Percentiles rank a stretch among this genome's conserved stretches.
Evolutionary conservation across 148 eudicot genomes (phyloP).

Genomic region (Fagopyrum homotropicum): DNA sequence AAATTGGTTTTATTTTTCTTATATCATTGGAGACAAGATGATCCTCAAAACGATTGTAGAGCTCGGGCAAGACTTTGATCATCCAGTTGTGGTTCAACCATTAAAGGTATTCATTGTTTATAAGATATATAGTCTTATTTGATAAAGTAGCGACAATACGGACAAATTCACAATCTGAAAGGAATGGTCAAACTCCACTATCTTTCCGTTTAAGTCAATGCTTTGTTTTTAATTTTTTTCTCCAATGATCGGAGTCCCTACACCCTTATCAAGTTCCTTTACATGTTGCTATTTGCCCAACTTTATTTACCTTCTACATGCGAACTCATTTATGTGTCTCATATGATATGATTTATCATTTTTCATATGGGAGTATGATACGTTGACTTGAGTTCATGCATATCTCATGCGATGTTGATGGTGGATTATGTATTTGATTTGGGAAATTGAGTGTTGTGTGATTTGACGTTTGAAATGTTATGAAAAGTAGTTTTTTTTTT

Average conservation of each 20-base stretch:
- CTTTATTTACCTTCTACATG: too few species aligned
- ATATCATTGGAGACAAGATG: too few species aligned
- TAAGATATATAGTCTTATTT: too few species aligned
- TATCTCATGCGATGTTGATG: not conserved
- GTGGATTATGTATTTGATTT: not conserved
- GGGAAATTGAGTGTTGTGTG: not conserved
- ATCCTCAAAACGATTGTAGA: too few species aligned
- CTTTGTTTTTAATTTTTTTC: constrained; percentile 52
- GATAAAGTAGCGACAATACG: too few species aligned
- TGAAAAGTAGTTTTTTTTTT: not conserved
- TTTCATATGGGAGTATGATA: not conserved
- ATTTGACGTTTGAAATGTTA: not conserved
- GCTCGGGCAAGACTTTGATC: too few species aligned
- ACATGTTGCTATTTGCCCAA: constrained; percentile 32
- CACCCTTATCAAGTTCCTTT: constrained; percentile 65
- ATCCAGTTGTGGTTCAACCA: too few species aligned
- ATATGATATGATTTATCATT: constrained; percentile 4
- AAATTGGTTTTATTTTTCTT: too few species aligned
- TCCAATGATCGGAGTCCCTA: constrained; percentile 53
- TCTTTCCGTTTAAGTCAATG: constrained; percentile 15
- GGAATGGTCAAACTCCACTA: too few species aligned
- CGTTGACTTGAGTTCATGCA: not conserved
- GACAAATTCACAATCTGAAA: too few species aligned
- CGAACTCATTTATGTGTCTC: not conserved
- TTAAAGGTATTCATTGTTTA: too few species aligned